phyloP scores from a whole-genome alignment of 1,284 basidiomycete genomes.

The Phellinidium pouzarii region DNA sequence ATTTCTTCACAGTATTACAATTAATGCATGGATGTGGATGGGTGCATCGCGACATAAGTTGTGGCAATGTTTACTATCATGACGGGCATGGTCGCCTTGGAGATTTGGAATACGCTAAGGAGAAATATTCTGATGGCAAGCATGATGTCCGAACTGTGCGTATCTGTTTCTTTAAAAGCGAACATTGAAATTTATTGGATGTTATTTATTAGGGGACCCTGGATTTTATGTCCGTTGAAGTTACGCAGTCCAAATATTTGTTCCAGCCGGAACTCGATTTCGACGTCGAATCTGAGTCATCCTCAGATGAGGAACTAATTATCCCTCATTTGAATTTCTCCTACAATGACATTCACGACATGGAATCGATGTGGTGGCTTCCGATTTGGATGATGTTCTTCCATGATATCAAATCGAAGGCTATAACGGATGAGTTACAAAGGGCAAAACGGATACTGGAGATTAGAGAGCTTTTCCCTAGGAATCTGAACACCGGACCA shows the following conservation, averaged over 20 bases:
- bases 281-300: too few species aligned
- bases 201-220: not conserved
- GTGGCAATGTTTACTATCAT: not conserved
- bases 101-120: not conserved
- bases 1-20: not conserved
- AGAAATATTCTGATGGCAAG: not conserved
- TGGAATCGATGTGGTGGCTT: not conserved
- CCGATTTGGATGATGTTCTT: not conserved
- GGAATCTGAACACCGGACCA: not conserved
- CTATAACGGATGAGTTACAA: not conserved
- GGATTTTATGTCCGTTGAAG: not conserved
- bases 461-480: not conserved
- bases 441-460: not conserved
- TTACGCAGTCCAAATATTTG: not conserved
- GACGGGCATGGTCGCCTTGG: not conserved
- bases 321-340: not conserved
- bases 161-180: not conserved
- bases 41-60: not conserved
- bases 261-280: not conserved
- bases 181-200: not conserved
- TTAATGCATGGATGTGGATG: not conserved
- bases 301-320: not conserved
- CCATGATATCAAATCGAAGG: not conserved
- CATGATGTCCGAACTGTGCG: not conserved
- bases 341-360: not conserved